Percentiles rank a stretch among this genome's conserved stretches.
Conservation (phyloP, 441 rosid species). For the Melastoma candidum region DNA sequence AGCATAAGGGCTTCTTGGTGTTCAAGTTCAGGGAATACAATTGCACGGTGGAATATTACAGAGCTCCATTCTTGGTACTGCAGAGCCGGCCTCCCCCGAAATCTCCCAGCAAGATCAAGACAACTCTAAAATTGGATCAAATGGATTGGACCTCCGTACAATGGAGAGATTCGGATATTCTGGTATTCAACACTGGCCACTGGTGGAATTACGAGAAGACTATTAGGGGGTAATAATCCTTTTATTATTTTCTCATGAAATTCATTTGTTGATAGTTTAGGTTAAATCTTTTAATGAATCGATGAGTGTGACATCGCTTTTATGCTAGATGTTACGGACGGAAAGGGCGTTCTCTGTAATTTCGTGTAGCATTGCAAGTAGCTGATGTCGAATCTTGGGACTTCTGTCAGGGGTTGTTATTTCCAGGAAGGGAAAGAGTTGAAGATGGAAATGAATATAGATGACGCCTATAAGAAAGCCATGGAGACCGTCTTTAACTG, state of each 20-base stretch:
- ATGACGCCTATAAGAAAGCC: constrained; percentile 54
- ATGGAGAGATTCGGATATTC: constrained; percentile 65
- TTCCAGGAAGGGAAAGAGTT: constrained; percentile 67
- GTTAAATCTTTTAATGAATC: too few relatives aligned
- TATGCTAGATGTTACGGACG: background rate
- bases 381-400: background rate
- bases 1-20: constrained; percentile 70
- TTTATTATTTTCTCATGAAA: background rate
- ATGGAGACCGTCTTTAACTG: constrained; percentile 57
- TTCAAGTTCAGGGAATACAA: constrained; percentile 71
- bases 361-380: background rate
- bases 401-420: constrained; percentile 55
- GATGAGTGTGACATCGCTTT: too few relatives aligned
- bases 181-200: constrained; percentile 69
- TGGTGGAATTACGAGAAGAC: constrained; percentile 86
- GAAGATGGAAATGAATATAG: constrained; percentile 46
- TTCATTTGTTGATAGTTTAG: background rate
- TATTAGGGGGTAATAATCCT: constrained; percentile 33
- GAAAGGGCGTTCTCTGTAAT: background rate
- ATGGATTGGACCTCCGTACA: constrained; percentile 45
- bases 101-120: constrained; percentile 40
- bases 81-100: constrained; percentile 57
- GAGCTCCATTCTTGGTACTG: constrained; percentile 68
- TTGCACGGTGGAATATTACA: constrained; percentile 81
- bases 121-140: constrained; percentile 49